These are phyloP conservation scores for Xylaria sp. DNA, from an alignment of 2,329 filamentous ascomycete genomes.

Conservation along the genomic window DNA sequence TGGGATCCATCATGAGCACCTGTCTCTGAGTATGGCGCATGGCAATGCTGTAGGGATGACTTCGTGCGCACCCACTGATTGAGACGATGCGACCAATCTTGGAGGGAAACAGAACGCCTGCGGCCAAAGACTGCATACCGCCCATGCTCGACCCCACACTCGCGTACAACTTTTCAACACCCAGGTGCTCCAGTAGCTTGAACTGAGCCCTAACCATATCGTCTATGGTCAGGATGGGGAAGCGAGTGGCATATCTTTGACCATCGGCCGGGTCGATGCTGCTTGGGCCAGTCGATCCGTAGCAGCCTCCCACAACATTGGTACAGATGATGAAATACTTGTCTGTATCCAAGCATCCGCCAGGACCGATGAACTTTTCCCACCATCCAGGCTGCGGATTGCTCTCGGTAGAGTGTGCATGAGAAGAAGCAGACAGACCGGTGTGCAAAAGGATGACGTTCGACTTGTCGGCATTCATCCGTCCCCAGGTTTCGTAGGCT, in stretches of 20 bases:
- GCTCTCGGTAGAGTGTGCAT: slow-evolving; percentile 82
- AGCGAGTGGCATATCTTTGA: slow-evolving; percentile 84
- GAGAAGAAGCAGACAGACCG: slow-evolving; percentile 91
- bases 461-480: slow-evolving; percentile 69
- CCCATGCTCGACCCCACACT: slow-evolving; percentile 97
- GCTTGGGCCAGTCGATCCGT: slow-evolving; percentile 86
- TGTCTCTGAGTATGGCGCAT: slow-evolving; percentile 98
- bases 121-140: slow-evolving; percentile 92
- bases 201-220: slow-evolving; percentile 99
- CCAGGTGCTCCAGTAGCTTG: slow-evolving; percentile 72
- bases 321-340: slow-evolving; percentile 94
- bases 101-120: slow-evolving; percentile 75
- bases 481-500: slow-evolving; percentile 90
- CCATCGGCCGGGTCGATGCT: slow-evolving; percentile 85
- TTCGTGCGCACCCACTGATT: slow-evolving; percentile 89
- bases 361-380: slow-evolving; percentile 96
- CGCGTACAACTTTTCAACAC: slow-evolving; percentile 74
- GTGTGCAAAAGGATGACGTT: slow-evolving; percentile 93
- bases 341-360: slow-evolving; percentile 76
- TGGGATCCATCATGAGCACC: slow-evolving; percentile 97
- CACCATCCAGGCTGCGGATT: slow-evolving; percentile 95
- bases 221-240: slow-evolving; percentile 90
- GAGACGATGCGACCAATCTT: slow-evolving; percentile 77
- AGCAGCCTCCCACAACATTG: slow-evolving; percentile 93
- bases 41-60: slow-evolving; percentile 95